Percentiles rank a stretch among this genome's conserved stretches.
These are phyloP conservation scores for Guadua angustifolia DNA, from an alignment of 176 grass and related monocot genomes.

Conservation along the genomic window DNA sequence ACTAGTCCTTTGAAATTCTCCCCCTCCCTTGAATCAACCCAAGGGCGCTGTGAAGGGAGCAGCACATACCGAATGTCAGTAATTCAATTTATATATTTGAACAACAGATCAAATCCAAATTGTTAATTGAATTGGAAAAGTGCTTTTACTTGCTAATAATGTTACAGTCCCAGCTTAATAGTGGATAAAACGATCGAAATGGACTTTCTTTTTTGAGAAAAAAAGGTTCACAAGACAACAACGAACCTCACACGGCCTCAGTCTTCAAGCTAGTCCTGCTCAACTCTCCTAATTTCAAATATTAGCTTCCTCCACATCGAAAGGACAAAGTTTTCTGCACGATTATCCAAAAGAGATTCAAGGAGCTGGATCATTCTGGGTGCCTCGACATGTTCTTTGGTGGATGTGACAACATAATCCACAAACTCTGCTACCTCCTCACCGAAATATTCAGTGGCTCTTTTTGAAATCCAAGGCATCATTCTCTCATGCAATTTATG, in stretches of 20 bases:
- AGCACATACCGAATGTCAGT: background rate
- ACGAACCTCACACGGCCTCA: background rate
- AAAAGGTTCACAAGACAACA: background rate
- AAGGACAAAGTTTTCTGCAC: conserved; percentile 81
- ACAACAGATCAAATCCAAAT: too few species aligned
- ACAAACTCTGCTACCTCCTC: conserved; percentile 76
- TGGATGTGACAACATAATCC: conserved; percentile 74
- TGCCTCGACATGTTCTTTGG: conserved; percentile 70
- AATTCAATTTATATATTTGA: background rate
- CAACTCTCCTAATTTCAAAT: conserved; percentile 85
- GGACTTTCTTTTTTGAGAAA: background rate
- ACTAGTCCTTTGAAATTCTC: too few species aligned
- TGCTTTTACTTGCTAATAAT: background rate
- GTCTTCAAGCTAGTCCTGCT: conserved; percentile 56
- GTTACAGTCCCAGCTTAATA: background rate
- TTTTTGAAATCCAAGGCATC: conserved; percentile 88
- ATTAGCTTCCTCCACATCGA: conserved; percentile 90
- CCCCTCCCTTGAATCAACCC: background rate
- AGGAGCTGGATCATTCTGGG: conserved; percentile 76
- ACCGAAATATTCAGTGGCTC: conserved; percentile 67
- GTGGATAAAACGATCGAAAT: background rate
- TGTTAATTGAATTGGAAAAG: background rate
- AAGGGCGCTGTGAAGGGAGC: background rate
- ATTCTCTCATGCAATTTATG: conserved; percentile 82
- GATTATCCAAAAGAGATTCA: conserved; percentile 65